A percentile compares a stretch with the other conserved stretches of the same genome.
Evolutionary conservation across 768 basidiomycete genomes (phyloP).

Genomic region (Cystobasidium onofrii): DNA sequence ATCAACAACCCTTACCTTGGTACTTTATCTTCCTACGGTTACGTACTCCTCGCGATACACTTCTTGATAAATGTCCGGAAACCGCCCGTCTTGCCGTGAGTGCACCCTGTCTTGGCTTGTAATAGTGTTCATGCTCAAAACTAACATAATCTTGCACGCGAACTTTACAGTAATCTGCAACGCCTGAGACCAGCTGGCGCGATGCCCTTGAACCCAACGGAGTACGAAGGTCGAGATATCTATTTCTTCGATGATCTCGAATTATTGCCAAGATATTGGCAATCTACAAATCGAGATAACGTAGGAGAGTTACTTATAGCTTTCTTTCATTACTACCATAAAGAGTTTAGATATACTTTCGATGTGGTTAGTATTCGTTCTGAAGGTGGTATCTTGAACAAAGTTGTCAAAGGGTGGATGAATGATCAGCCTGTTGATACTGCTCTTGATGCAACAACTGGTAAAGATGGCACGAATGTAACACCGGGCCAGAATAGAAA

Average conservation of each 20-base stretch:
- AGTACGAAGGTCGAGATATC: slow-evolving; percentile 54
- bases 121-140: background rate
- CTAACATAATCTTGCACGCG: too few relatives aligned
- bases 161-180: slow-evolving; percentile 35
- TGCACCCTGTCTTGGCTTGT: background rate
- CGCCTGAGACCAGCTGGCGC: slow-evolving; percentile 36
- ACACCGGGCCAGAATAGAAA: slow-evolving; percentile 23
- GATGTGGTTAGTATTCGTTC: slow-evolving; percentile 79
- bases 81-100: slow-evolving; percentile 74
- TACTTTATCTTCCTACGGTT: slow-evolving; percentile 92
- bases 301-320: slow-evolving; percentile 96
- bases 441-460: background rate
- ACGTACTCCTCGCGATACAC: slow-evolving; percentile 94
- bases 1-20: slow-evolving; percentile 98
- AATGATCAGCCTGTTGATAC: slow-evolving; percentile 56
- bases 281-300: slow-evolving; percentile 81
- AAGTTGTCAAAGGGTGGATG: slow-evolving; percentile 89
- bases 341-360: slow-evolving; percentile 84
- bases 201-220: slow-evolving; percentile 61
- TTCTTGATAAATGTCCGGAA: slow-evolving; percentile 97
- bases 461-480: background rate
- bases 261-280: slow-evolving; percentile 80
- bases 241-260: slow-evolving; percentile 99
- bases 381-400: slow-evolving; percentile 68
- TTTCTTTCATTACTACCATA: slow-evolving; percentile 92